phyloP scores from a whole-genome alignment of 176 grass and related monocot species.

The Paspalum notatum region DNA sequence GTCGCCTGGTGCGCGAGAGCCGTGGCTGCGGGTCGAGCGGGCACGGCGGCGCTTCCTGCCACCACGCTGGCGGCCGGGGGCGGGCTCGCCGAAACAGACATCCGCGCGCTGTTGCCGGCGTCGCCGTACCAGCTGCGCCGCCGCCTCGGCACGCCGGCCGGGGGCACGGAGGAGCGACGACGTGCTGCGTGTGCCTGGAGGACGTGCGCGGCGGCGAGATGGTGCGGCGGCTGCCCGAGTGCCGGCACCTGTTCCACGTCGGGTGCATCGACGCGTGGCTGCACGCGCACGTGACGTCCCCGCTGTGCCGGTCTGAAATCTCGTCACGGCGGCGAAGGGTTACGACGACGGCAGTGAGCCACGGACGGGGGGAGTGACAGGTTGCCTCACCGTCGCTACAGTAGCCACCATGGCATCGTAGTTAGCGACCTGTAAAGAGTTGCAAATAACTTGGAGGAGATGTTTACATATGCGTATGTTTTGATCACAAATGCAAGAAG shows the following conservation, averaged over 20 bases:
- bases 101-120: constrained; percentile 20
- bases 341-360: background rate
- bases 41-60: background rate
- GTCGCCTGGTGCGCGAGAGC: background rate
- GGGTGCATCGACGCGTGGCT: constrained; percentile 23
- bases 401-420: background rate
- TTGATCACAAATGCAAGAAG: too few relatives aligned
- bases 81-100: background rate
- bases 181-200: constrained; percentile 45
- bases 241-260: constrained; percentile 25
- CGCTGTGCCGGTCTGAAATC: constrained; percentile 6
- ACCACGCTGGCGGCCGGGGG: background rate
- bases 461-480: too few relatives aligned
- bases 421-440: background rate
- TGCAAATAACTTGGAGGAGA: too few relatives aligned
- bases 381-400: background rate
- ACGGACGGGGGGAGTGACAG: background rate
- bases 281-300: constrained; percentile 1
- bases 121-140: constrained; percentile 33
- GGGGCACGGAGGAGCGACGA: background rate
- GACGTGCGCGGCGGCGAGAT: constrained; percentile 37
- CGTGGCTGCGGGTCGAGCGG: background rate
- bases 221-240: constrained; percentile 44
- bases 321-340: background rate
- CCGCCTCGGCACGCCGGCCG: background rate